A percentile compares a stretch with the other conserved stretches of the same genome.
phyloP scores from a whole-genome alignment of 257 asterid genomes.

The Fraxinus pennsylvanica region DNA sequence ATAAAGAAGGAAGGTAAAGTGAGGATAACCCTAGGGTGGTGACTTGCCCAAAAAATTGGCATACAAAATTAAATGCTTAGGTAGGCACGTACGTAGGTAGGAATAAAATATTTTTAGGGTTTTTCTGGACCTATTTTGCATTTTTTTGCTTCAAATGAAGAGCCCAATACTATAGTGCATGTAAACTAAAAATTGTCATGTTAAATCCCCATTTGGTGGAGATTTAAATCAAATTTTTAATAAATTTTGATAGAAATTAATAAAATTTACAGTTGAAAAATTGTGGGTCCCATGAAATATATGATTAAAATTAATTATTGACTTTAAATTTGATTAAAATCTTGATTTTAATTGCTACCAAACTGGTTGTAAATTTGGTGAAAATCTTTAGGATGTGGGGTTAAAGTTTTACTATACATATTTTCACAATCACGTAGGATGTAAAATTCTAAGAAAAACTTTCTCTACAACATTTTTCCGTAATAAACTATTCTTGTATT shows the following conservation, averaged over 20 bases:
- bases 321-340: too few species aligned
- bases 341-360: too few species aligned
- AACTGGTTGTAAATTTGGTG: background rate
- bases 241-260: too few species aligned
- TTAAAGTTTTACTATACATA: background rate
- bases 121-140: background rate
- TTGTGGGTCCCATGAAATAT: too few species aligned
- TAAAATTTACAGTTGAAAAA: too few species aligned
- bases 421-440: background rate
- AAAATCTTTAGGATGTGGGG: background rate
- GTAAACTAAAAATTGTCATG: too few species aligned
- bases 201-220: too few species aligned
- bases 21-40: constrained; percentile 42
- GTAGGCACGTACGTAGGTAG: constrained; percentile 10
- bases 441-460: too few species aligned
- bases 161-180: background rate
- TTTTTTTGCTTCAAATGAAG: background rate
- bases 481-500: too few species aligned
- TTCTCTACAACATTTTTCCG: too few species aligned
- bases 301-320: too few species aligned
- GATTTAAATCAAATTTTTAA: too few species aligned
- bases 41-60: constrained; percentile 7
- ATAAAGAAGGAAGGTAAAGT: constrained; percentile 36
- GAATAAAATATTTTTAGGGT: constrained; percentile 28
- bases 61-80: constrained; percentile 22